Evolutionary conservation across 768 basidiomycete species (phyloP).

Genomic region (Chiua virens): DNA sequence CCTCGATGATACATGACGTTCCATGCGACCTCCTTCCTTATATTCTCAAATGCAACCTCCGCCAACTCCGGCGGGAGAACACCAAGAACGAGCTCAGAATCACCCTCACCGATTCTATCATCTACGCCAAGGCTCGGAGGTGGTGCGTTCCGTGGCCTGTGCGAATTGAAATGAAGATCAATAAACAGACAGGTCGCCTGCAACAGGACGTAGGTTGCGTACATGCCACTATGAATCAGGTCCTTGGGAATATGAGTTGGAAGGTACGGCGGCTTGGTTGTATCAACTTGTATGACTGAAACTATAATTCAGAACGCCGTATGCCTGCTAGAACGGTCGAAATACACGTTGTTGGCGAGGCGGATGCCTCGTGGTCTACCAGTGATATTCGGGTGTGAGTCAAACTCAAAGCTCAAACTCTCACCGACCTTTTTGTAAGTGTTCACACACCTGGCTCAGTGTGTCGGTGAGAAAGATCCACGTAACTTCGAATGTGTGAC

Average conservation of each 20-base stretch:
- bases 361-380: conserved; percentile 17
- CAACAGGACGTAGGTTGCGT: conserved; percentile 1
- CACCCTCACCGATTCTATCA: conserved; percentile 61
- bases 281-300: too few species aligned
- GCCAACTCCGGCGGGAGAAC: conserved; percentile 59
- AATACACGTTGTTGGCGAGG: conserved; percentile 3
- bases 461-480: conserved; percentile 1
- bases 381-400: not conserved
- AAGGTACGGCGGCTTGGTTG: not conserved
- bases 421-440: not conserved
- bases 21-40: conserved; percentile 70
- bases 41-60: conserved; percentile 52
- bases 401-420: conserved; percentile 1
- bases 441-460: conserved; percentile 3
- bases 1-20: conserved; percentile 74
- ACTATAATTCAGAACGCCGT: conserved; percentile 2
- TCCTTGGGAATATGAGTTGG: not conserved
- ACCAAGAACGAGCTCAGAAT: conserved; percentile 58
- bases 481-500: conserved; percentile 3
- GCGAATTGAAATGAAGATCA: not conserved
- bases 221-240: conserved; percentile 11
- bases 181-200: not conserved
- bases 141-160: conserved; percentile 20
- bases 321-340: not conserved
- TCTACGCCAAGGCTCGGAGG: conserved; percentile 33